Evolutionary conservation across 1,284 basidiomycete genomes (phyloP), one percentile per base, ranked within the genome.

Genomic region (Apiotrichum siamense): DNA sequence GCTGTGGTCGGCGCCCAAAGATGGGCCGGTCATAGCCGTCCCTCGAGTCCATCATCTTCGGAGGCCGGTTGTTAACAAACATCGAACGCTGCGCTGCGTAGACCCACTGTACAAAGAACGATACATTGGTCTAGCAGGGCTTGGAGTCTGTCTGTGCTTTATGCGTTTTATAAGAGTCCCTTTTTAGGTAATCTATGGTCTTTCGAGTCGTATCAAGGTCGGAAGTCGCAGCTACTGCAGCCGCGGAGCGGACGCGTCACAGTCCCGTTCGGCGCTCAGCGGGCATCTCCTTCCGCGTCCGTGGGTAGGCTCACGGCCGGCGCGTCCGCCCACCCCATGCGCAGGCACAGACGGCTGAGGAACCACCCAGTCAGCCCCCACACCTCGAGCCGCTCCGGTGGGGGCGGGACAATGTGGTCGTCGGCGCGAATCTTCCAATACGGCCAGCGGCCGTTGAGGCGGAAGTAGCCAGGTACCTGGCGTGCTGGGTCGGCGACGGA

Each of bases 281-380:
- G 40, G 3, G 32, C 21, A 26, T 18, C 45, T 20, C 26, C 42
- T 24, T 54, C 48, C n/a, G 49, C 54, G 5, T 39, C 41, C 0
- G 44, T 50, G 1, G 46, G 39, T 23, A 56, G 23, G 31, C 40
- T 50, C 4, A 26, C 25, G n/a, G 48, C 41, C 20, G 66, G 66
- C 23, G 37, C 35, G 5, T 55, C 49, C 35, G 59, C 46, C 70
- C 68, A 72, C 7, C 66, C 65, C 18, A 62, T 41, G 36, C 50
- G 52, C 38, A 59, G 50, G 0, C 60, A 60, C 37, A 72, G 46
- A 13, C 57, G 50, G 27, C 62, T 61, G 40, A 72, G 52, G 47
- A 70, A 67, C 70, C 70, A 72, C 7, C 66, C 70, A 31, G 62
- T 66, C 35, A 72, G 50, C 1, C 70, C 70, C 70, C 70, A 72